These are phyloP conservation scores for Isatis tinctoria DNA, from an alignment of 345 rosid genomes.

Conservation along the genomic window DNA sequence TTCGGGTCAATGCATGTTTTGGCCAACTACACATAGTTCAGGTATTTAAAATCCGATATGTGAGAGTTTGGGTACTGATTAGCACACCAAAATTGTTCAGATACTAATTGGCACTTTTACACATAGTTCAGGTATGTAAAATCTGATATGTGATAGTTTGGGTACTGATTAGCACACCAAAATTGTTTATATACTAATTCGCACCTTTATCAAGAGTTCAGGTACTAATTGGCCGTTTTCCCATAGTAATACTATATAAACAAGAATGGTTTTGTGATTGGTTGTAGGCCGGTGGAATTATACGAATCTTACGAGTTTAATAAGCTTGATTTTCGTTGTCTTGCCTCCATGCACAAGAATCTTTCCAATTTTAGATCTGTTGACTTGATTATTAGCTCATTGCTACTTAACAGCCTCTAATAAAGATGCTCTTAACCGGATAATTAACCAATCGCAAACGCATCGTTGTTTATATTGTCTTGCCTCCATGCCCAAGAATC, in stretches of 20 bases:
- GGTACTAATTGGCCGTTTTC: no score
- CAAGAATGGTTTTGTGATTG: not conserved
- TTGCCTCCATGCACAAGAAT: constrained; percentile 11
- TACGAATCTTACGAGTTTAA: constrained; percentile 24
- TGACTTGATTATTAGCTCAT: constrained; percentile 13
- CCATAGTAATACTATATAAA: not conserved
- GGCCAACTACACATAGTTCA: no score
- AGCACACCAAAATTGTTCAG: no score
- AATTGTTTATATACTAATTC: no score
- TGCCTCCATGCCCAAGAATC: constrained; percentile 21
- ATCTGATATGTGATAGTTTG: no score
- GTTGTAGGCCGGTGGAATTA: constrained; percentile 28
- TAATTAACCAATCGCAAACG: not conserved
- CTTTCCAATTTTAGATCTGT: constrained; percentile 27
- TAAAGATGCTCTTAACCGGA: not conserved
- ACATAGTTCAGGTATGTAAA: no score
- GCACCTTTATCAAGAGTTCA: no score
- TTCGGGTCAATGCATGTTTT: no score
- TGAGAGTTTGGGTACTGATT: no score
- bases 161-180: no score
- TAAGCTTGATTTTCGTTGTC: constrained; percentile 23
- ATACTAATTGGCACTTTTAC: no score
- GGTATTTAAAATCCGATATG: no score
- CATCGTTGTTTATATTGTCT: constrained; percentile 4
- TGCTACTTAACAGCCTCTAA: not conserved